phyloP scores from a whole-genome alignment of 1,284 basidiomycete genomes.

The Phenoliferia sp. region DNA sequence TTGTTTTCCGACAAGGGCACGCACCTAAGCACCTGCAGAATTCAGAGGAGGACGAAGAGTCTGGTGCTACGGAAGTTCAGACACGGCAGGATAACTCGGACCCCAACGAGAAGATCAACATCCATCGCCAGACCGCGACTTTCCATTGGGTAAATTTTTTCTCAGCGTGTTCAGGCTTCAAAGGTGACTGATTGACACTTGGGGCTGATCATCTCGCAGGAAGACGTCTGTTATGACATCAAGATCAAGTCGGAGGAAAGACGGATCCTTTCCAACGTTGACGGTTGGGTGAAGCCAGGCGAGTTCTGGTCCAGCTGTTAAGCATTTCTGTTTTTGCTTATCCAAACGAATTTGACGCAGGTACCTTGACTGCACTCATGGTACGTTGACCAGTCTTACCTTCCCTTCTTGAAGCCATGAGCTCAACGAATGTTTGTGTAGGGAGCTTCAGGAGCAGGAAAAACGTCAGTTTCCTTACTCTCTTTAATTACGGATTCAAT shows the following conservation, averaged over 20 bases:
- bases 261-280: slow-evolving; percentile 66
- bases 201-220: background rate
- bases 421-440: background rate
- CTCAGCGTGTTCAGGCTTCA: slow-evolving; percentile 13
- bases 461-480: background rate
- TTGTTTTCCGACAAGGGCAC: slow-evolving; percentile 48
- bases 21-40: background rate
- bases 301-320: no score
- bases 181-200: background rate
- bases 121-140: slow-evolving; percentile 42
- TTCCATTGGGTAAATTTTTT: slow-evolving; percentile 47
- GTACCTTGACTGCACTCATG: background rate
- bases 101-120: slow-evolving; percentile 12
- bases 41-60: background rate
- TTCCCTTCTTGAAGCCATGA: background rate
- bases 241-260: slow-evolving; percentile 55
- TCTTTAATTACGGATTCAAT: no score
- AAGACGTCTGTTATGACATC: slow-evolving; percentile 41
- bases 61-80: background rate
- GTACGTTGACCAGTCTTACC: background rate
- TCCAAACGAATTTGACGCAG: no score
- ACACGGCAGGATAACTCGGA: slow-evolving; percentile 29
- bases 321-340: no score
- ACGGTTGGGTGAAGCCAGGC: slow-evolving; percentile 65
- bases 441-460: background rate